A percentile compares a stretch with the other conserved stretches of the same genome.
These are phyloP conservation scores for Penicillium sp. DNA, from an alignment of 2,329 filamentous ascomycete species.

Conservation along the genomic window DNA sequence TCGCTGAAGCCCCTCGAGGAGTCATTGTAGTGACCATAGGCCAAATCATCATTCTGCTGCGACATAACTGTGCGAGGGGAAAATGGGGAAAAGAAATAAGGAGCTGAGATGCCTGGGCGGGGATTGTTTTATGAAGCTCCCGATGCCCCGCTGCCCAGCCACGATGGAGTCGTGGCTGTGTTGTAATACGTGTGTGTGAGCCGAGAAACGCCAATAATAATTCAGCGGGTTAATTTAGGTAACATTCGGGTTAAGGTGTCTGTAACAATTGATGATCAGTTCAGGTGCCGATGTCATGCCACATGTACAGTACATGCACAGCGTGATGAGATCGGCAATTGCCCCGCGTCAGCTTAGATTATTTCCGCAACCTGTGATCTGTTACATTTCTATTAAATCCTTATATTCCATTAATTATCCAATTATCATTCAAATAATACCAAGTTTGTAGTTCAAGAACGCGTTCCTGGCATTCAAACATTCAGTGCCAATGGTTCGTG, in stretches of 20 bases:
- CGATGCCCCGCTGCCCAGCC: conserved; percentile 26
- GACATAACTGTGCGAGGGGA: conserved; percentile 31
- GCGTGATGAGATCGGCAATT: background rate
- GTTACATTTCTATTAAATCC: background rate
- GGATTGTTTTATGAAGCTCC: conserved; percentile 13
- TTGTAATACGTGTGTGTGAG: conserved; percentile 9
- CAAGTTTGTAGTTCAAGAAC: background rate
- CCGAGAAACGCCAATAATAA: background rate
- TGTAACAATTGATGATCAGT: background rate
- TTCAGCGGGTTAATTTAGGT: background rate
- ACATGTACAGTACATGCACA: background rate
- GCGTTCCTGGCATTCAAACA: background rate
- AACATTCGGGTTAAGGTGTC: background rate
- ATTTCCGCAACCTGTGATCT: background rate
- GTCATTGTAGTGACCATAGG: conserved; percentile 55
- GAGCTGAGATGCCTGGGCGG: conserved; percentile 7
- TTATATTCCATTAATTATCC: background rate
- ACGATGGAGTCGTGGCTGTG: conserved; percentile 20
- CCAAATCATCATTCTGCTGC: conserved; percentile 52
- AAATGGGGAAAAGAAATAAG: background rate
- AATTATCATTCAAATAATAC: background rate
- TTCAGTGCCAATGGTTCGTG: background rate
- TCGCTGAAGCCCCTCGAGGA: conserved; percentile 35
- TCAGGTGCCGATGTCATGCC: background rate
- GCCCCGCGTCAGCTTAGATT: background rate